Evolutionary conservation across 1,284 basidiomycete genomes (phyloP).

Genomic region (Malassezia japonica): DNA sequence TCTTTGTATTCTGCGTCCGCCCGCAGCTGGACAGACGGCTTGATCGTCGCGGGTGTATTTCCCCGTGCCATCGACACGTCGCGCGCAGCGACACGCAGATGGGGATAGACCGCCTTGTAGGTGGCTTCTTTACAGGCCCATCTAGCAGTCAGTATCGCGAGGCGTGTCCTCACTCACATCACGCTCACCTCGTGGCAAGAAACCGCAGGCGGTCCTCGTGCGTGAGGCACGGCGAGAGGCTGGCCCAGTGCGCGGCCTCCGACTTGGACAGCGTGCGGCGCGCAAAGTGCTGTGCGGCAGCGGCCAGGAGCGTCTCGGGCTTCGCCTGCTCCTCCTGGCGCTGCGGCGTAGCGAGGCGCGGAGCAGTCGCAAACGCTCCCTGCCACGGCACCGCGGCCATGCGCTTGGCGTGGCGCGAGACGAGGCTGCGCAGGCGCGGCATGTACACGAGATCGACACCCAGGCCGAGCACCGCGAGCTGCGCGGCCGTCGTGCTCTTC

Average conservation of each 20-base stretch:
- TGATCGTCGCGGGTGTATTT: conserved; percentile 20
- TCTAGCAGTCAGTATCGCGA: conserved; percentile 20
- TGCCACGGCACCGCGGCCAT: not conserved
- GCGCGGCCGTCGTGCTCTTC: not conserved
- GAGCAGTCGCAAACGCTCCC: not conserved
- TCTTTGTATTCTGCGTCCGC: not conserved
- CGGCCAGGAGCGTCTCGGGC: not conserved
- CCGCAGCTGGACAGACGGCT: conserved; percentile 23
- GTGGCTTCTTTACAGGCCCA: conserved; percentile 68
- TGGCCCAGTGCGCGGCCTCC: conserved; percentile 8
- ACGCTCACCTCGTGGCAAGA: conserved; percentile 16
- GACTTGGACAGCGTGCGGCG: conserved; percentile 16
- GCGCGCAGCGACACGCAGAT: conserved; percentile 23
- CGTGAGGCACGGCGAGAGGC: conserved; percentile 1
- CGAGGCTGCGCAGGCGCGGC: conserved; percentile 25
- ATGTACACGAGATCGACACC: conserved; percentile 37
- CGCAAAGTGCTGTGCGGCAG: conserved; percentile 22
- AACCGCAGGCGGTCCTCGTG: conserved; percentile 5
- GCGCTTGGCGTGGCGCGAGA: conserved; percentile 15
- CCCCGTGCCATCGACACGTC: conserved; percentile 19
- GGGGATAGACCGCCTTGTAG: conserved; percentile 73
- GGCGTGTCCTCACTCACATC: not conserved
- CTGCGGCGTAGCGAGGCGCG: not conserved
- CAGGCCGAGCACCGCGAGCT: conserved; percentile 30
- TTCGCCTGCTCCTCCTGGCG: not conserved